Evolutionary conservation across 2,329 filamentous ascomycete species (phyloP).

Genomic region (Emergomyces africanus): DNA sequence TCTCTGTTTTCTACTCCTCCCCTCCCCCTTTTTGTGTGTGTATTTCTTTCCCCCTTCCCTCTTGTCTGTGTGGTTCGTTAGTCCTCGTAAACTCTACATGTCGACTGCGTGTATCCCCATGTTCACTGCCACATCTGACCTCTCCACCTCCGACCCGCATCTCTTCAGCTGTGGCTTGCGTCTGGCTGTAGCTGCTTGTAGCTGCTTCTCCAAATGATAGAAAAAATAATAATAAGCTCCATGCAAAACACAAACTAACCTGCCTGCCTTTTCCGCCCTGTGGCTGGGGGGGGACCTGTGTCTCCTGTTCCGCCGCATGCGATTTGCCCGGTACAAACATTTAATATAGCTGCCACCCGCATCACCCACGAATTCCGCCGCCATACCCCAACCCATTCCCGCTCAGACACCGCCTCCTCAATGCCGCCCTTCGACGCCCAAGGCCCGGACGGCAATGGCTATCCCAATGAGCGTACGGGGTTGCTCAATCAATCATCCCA

Average conservation of each 20-base stretch:
- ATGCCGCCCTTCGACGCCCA: conserved; percentile 4
- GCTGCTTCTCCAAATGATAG: not conserved
- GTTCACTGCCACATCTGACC: not conserved
- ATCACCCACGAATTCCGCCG: conserved; percentile 11
- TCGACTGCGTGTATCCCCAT: not conserved
- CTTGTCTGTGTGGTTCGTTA: too few relatives aligned
- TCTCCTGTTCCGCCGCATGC: not conserved
- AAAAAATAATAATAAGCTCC: not conserved
- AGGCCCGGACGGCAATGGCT: conserved; percentile 3
- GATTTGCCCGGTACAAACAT: not conserved
- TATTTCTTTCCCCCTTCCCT: not conserved
- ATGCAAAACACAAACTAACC: not conserved
- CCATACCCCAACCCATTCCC: not conserved
- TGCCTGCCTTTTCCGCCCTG: not conserved
- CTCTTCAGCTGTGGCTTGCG: not conserved
- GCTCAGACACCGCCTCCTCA: conserved; percentile 1
- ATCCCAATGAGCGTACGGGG: conserved; percentile 7
- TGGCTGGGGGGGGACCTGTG: not conserved
- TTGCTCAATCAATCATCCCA: conserved; percentile 1
- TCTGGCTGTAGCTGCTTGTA: not conserved
- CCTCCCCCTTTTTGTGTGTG: too few relatives aligned
- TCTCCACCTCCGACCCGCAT: not conserved
- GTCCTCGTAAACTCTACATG: not conserved
- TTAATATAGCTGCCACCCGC: conserved; percentile 2
- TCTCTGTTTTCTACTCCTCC: too few relatives aligned